Percentiles rank a stretch among this genome's conserved stretches.
These are phyloP conservation scores for Coelastrella sp. DNA, from an alignment of 139 green algal species.

Conservation along the genomic window DNA sequence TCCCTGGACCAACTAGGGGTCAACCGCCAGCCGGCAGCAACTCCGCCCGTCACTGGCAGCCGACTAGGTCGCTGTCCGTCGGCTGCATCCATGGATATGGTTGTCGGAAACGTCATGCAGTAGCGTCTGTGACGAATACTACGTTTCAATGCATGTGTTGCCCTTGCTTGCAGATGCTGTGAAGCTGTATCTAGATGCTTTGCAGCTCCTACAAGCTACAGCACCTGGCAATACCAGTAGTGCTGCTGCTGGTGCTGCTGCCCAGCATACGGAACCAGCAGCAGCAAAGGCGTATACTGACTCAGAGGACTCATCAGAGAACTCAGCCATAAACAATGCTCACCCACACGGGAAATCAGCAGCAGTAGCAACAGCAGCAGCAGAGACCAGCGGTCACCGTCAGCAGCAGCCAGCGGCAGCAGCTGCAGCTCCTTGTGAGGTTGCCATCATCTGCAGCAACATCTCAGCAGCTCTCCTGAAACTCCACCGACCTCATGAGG, in stretches of 20 bases:
- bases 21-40: too few relatives aligned
- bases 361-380: neutral
- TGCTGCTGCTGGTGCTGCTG: neutral
- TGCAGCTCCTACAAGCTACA: neutral
- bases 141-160: neutral
- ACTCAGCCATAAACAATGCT: neutral
- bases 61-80: too few relatives aligned
- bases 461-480: slow-evolving; percentile 24
- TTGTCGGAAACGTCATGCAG: neutral
- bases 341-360: neutral
- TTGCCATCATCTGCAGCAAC: slow-evolving; percentile 15
- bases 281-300: neutral
- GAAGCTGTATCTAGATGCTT: slow-evolving; percentile 10
- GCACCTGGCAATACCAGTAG: too few relatives aligned
- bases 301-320: neutral
- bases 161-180: slow-evolving; percentile 1
- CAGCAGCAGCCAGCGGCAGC: neutral
- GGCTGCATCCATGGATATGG: too few relatives aligned
- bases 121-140: neutral
- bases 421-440: slow-evolving; percentile 2
- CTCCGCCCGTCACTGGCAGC: too few relatives aligned
- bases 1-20: too few relatives aligned
- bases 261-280: neutral
- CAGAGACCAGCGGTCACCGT: neutral
- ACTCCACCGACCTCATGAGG: slow-evolving; percentile 19